A percentile compares a stretch with the other conserved stretches of the same genome.
Evolutionary conservation across 441 rosid genomes (phyloP).

Genomic region (Corymbia citriodora): DNA sequence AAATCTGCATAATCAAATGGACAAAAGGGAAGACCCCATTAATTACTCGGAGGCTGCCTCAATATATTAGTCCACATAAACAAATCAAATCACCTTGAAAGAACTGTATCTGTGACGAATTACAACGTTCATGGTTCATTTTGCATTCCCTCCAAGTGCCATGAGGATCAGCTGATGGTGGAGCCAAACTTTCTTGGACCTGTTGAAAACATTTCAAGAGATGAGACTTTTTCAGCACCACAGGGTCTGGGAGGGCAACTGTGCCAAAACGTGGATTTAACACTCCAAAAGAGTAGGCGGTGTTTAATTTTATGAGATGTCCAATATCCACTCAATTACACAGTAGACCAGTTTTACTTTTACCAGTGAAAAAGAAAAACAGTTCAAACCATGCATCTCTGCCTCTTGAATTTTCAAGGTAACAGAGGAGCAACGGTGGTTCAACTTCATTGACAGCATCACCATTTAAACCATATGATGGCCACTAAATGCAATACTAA

Average conservation of each 20-base stretch:
- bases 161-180: slow-evolving; percentile 9
- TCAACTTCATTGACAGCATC: not conserved
- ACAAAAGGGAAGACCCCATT: not conserved
- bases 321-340: not conserved
- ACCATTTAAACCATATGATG: not conserved
- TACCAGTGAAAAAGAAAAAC: not conserved
- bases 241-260: not conserved
- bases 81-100: slow-evolving; percentile 3
- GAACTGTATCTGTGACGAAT: slow-evolving; percentile 7
- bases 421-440: not conserved
- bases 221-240: not conserved
- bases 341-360: not conserved
- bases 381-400: not conserved
- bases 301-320: not conserved
- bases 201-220: not conserved
- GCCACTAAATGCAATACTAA: not conserved
- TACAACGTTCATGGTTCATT: slow-evolving; percentile 5
- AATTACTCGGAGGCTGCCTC: not conserved
- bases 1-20: slow-evolving; percentile 1
- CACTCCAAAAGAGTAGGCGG: not conserved
- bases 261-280: not conserved
- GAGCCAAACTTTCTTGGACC: slow-evolving; percentile 7
- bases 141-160: slow-evolving; percentile 11
- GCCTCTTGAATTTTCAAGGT: not conserved
- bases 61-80: not conserved